Evolutionary conservation across 139 green algal genomes (phyloP), one percentile per base, ranked within the genome.

Genomic region (Edaphochlamys debaryana): DNA sequence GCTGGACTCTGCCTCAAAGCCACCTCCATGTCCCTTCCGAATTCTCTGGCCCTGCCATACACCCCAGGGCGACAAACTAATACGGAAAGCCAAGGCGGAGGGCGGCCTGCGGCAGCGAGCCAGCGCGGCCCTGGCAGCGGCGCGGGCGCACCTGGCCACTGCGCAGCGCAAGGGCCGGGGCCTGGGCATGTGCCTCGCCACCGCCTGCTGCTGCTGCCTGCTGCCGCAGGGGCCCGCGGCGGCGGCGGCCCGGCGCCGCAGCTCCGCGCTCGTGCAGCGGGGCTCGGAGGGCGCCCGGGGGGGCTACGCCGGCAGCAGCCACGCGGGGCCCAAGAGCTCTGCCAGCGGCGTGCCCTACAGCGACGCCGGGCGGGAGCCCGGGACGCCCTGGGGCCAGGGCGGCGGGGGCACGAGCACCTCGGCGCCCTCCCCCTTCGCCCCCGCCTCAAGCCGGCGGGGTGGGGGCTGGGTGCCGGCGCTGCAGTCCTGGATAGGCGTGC

Each of bases 161-260:
- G 63, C n/a, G 32, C 41, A 45, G 9, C 76, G 76, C 62, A 82
- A 82, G 60, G 76, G n/a, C 11, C 32, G 32, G 22, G 76, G 62
- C 15, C 76, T 82, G 32, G 76, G 76, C 30, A 36, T 42, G 45
- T 82, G 76, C 60, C 76, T 82, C 23, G 76, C 62, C 3, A 62
- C 76, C 7, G 76, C 76, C 4, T 82, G 62, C 76, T 82, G 76
- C 63, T 82, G 76, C 63, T 82, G 76, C 76, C 27, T 73, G 29
- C 70, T 62, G 56, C 63, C 60, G 41, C 56, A 54, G 56, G 9
- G 29, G 36, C 23, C 72, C 25, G 37, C 75, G 52, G 23, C 56
- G 56, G n/a, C 75, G 60, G 23, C 75, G 60, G 60, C 40, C 60
- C 22, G 19, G 60, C 25, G 48, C 48, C n/a, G 48, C 13, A 38